Evolutionary conservation across 352 stramenopile genomes (phyloP), one percentile per base, ranked within the genome.

Genomic region (Globisporangium paroecandrum): DNA sequence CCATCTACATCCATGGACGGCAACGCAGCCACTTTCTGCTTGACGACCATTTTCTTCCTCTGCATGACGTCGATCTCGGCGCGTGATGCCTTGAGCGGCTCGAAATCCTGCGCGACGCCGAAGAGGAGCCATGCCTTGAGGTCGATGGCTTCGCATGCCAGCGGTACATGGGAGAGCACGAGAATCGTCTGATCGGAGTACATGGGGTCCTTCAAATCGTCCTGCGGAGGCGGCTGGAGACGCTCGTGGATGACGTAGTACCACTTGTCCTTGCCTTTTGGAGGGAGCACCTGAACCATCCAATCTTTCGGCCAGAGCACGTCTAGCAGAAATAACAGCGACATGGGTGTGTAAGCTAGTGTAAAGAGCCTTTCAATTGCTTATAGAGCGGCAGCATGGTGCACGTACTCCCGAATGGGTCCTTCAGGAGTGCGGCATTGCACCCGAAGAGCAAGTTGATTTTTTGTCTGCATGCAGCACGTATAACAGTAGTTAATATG

Each of bases 221-320:
- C 84, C 36, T 83, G 77, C 1, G 75, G 84, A 32, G 69, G 68
- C 3, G 82, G 84, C 63, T 90, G 78, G 24, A 89, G 57, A 1
- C 81, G 79, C 56, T 89, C 77, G 56, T 89, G 80, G 49, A 92
- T 87, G 60, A 89, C 71, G 62, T 90, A 92, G 75, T 79, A 92
- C 82, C 84, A 92, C 57, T 83, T 82, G 58, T 89, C 82, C 10
- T 71, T 68, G 5, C 64, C 66, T 9, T 60, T 75, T 5, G 82
- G 77, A 8, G 84, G 82, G 29, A 90, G 69, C 57, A 90, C 78
- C 56, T 87, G 73, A 0, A 65, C 74, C 66, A 85, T 81, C 84
- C 84, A 92, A 72, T 92, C 78, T 57, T 89, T 90, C 5, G 82
- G 84, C 82, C 81, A 92, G 4, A 91, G 47, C 41, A 91, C 81